Conservation (phyloP, 108 stramenopile species). For the Pseudonitzschia pungens region DNA sequence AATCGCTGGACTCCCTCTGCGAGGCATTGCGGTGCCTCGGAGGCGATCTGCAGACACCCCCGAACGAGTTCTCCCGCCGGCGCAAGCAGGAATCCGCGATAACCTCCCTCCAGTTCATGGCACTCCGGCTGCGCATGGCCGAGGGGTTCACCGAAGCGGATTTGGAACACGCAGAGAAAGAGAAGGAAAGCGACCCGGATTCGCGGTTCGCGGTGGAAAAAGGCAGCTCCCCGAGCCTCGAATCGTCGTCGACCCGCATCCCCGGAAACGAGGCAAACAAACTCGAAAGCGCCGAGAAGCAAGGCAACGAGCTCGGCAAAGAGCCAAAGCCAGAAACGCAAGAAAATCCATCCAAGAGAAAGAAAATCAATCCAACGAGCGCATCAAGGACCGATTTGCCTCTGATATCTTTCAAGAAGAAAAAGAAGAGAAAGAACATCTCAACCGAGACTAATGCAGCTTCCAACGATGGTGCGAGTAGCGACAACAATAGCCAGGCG, state of each 20-base stretch:
- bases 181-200: background rate
- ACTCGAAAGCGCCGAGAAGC: too few relatives aligned
- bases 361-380: too few relatives aligned
- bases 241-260: too few relatives aligned
- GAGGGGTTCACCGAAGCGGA: conserved; percentile 7
- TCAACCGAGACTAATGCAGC: background rate
- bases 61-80: background rate
- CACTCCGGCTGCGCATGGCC: conserved; percentile 11
- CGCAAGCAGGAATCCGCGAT: background rate
- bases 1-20: background rate
- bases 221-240: too few relatives aligned
- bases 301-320: too few relatives aligned
- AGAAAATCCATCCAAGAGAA: too few relatives aligned
- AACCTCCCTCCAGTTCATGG: background rate
- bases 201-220: too few relatives aligned
- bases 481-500: background rate
- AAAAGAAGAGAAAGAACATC: background rate
- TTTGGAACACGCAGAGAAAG: background rate
- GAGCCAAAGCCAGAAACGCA: too few relatives aligned
- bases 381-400: too few relatives aligned
- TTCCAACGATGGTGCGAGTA: too few relatives aligned
- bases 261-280: too few relatives aligned
- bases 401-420: too few relatives aligned
- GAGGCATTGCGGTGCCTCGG: background rate
- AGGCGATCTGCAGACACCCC: background rate